Evolutionary conservation across 441 rosid species (phyloP).

Genomic region (Brassica hybrid): DNA sequence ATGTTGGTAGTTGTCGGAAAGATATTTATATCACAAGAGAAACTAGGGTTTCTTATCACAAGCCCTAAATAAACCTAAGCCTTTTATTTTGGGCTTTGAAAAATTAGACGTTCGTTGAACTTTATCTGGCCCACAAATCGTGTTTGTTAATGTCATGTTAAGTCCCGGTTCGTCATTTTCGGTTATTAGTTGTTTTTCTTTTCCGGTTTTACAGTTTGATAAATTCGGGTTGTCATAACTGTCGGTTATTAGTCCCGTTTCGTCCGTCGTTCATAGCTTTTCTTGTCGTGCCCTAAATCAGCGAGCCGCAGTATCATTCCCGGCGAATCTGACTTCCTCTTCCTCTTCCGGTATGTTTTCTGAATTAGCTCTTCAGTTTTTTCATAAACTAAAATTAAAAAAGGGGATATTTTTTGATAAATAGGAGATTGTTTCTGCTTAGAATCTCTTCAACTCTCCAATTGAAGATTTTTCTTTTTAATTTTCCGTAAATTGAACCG

Average conservation of each 20-base stretch:
- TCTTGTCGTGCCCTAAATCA: conserved; percentile 12
- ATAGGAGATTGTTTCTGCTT: neutral
- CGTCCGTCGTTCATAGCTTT: neutral
- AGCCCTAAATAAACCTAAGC: neutral
- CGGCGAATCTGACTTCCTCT: conserved; percentile 17
- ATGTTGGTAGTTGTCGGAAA: neutral
- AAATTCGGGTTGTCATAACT: neutral
- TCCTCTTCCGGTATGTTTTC: conserved; percentile 14
- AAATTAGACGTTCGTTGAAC: neutral
- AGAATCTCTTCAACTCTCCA: neutral
- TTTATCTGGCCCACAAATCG: neutral
- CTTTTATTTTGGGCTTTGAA: neutral
- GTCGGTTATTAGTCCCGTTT: neutral
- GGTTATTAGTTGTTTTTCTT: too few relatives aligned
- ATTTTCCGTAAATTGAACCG: too few relatives aligned
- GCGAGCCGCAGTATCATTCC: neutral
- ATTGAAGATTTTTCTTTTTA: too few relatives aligned
- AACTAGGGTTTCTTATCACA: neutral
- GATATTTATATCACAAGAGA: neutral
- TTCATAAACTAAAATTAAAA: neutral
- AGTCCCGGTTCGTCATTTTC: too few relatives aligned
- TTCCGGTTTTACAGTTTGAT: neutral
- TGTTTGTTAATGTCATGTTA: neutral
- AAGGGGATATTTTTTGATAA: neutral
- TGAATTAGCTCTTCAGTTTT: neutral